Evolutionary conservation across 257 asterid species (phyloP), one percentile per base, ranked within the genome.

Genomic region (Coffea eugenioides): DNA sequence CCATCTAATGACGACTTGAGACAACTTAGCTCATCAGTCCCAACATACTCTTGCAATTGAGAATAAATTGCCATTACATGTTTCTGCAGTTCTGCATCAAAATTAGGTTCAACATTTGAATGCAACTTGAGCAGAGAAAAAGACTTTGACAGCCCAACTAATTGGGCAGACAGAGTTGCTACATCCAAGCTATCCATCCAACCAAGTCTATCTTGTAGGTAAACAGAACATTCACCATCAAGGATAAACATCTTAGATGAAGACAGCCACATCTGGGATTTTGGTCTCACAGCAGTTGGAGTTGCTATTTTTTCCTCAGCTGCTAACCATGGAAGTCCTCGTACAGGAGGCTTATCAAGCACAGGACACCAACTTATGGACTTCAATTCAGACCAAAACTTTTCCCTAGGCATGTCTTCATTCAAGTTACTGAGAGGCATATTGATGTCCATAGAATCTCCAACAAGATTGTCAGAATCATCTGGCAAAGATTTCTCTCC

Each of bases 281-380:
- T 76, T 72, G 98, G 97, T 75, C 97, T 89, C 82, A 93, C 92
- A 72, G 66, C 84, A 84, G 80, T 52, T 49, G 99, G 97, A 70
- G 95, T 89, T 74, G 95, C 95, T 75, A 91, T 87, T 67, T 82
- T 83, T 77, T 82, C 78, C 12, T 77, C 83, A 46, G 94, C 81
- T 82, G 79, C 88, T 81, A 88, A 83, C 98, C 98, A 95, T 39
- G 99, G 98, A 87, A 93, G 88, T 79, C 90, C 94, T 69, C 73
- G 57, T 67, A 91, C 74, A 74, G 97, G 97, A 8, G 98, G 93
- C 77, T 90, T 91, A 72, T 87, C 79, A 84, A 82, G 88, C 49
- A 95, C 94, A 43, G 97, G 99, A 90, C 99, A 95, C 99, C 99
- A 95, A 82, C 85, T 85, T 82, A 95, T 90, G 76, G 86, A 75